These are phyloP conservation scores for Dryadomyces sulphureus DNA, from an alignment of 2,329 filamentous ascomycete species.

Conservation along the genomic window DNA sequence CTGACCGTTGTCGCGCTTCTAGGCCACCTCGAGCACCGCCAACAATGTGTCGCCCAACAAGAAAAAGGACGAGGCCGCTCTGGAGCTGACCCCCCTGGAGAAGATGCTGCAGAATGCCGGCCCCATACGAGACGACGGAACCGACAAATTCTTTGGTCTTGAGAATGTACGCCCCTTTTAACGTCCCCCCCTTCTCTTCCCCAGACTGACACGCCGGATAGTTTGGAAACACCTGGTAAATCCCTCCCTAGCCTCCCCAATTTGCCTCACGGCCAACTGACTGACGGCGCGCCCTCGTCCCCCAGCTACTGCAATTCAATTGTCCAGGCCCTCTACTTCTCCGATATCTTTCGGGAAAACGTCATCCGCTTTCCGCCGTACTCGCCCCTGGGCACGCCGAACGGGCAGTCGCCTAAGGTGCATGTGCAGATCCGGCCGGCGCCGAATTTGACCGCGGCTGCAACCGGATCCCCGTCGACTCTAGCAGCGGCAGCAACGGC, in stretches of 20 bases:
- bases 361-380: slow-evolving; percentile 79
- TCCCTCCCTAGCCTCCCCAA: background rate
- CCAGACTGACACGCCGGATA: slow-evolving; percentile 27
- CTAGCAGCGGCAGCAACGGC: slow-evolving; percentile 21
- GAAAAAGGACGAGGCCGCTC: slow-evolving; percentile 42
- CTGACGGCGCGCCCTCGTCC: background rate
- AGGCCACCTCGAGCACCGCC: slow-evolving; percentile 30
- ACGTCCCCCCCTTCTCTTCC: background rate
- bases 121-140: slow-evolving; percentile 70
- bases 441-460: slow-evolving; percentile 24
- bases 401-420: slow-evolving; percentile 39
- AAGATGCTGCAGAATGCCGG: slow-evolving; percentile 74
- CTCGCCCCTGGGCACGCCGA: slow-evolving; percentile 54
- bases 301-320: slow-evolving; percentile 94
- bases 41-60: slow-evolving; percentile 23
- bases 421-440: slow-evolving; percentile 46
- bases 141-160: slow-evolving; percentile 95
- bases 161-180: slow-evolving; percentile 63
- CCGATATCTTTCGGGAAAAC: slow-evolving; percentile 80
- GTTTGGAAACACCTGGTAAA: slow-evolving; percentile 95
- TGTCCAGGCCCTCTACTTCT: slow-evolving; percentile 93
- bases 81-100: slow-evolving; percentile 47
- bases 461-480: slow-evolving; percentile 13
- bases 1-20: background rate
- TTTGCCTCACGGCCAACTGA: slow-evolving; percentile 3